A percentile compares a stretch with the other conserved stretches of the same genome.
Evolutionary conservation across 2,329 filamentous ascomycete genomes (phyloP).

Genomic region (Diaporthe batatas): DNA sequence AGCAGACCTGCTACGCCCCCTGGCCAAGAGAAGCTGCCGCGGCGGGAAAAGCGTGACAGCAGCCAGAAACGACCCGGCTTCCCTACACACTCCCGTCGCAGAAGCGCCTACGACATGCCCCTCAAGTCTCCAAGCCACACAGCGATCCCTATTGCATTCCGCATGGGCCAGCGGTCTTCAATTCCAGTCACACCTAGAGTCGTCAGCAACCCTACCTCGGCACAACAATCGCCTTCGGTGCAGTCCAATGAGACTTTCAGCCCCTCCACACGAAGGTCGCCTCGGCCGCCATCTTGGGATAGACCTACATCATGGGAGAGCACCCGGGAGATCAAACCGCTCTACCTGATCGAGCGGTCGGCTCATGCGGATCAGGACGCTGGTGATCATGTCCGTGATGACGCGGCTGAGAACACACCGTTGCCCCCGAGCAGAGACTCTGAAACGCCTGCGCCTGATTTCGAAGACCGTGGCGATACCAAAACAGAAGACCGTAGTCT

Average conservation of each 20-base stretch:
- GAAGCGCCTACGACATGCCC: slow-evolving; percentile 62
- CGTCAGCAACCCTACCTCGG: slow-evolving; percentile 56
- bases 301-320: slow-evolving; percentile 74
- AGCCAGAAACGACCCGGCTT: slow-evolving; percentile 36
- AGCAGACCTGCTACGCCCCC: slow-evolving; percentile 71
- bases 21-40: slow-evolving; percentile 58
- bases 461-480: slow-evolving; percentile 49
- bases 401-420: slow-evolving; percentile 62
- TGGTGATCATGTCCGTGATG: slow-evolving; percentile 47
- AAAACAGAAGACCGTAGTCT: slow-evolving; percentile 43
- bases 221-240: slow-evolving; percentile 42
- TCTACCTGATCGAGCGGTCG: slow-evolving; percentile 82
- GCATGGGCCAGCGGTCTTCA: slow-evolving; percentile 61
- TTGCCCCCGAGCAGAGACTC: slow-evolving; percentile 52
- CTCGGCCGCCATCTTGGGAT: slow-evolving; percentile 42
- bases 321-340: slow-evolving; percentile 79
- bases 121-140: slow-evolving; percentile 68
- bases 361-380: slow-evolving; percentile 48
- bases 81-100: slow-evolving; percentile 60
- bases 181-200: slow-evolving; percentile 58
- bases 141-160: slow-evolving; percentile 69
- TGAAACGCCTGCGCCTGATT: slow-evolving; percentile 52
- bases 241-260: slow-evolving; percentile 20
- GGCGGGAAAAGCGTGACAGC: slow-evolving; percentile 53
- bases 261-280: slow-evolving; percentile 21